phyloP scores from a whole-genome alignment of 495 filamentous ascomycete genomes.

The Hypoxylon perforatum region DNA sequence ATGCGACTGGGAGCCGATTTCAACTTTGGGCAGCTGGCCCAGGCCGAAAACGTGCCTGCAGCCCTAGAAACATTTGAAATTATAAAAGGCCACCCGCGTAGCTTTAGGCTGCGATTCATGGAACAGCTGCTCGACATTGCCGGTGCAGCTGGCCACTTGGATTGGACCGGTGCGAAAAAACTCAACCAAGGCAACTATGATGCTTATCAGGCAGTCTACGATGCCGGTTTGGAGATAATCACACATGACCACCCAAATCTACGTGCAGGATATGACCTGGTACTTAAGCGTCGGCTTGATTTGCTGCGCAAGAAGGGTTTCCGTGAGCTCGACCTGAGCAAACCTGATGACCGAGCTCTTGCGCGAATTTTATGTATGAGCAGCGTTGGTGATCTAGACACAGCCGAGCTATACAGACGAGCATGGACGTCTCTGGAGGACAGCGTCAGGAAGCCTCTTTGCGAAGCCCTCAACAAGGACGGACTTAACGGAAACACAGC shows the following conservation, averaged over 20 bases:
- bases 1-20: conserved; percentile 60
- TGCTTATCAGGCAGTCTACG: conserved; percentile 45
- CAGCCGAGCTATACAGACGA: conserved; percentile 46
- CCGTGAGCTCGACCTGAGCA: conserved; percentile 37
- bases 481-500: conserved; percentile 44
- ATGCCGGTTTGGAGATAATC: conserved; percentile 46
- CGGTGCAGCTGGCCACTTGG: conserved; percentile 52
- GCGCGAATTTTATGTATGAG: conserved; percentile 52
- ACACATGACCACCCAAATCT: conserved; percentile 23
- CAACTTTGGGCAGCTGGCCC: conserved; percentile 55
- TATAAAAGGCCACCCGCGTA: conserved; percentile 40
- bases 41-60: conserved; percentile 53
- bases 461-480: conserved; percentile 47
- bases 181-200: conserved; percentile 51
- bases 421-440: conserved; percentile 43
- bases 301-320: conserved; percentile 41
- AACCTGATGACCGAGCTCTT: conserved; percentile 45
- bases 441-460: conserved; percentile 28
- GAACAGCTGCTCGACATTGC: conserved; percentile 54
- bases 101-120: conserved; percentile 52
- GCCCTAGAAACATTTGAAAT: conserved; percentile 39
- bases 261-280: conserved; percentile 49
- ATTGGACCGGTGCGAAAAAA: conserved; percentile 50
- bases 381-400: conserved; percentile 41
- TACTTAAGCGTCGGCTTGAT: conserved; percentile 45